These are phyloP conservation scores for Saccharum officinarum DNA, from an alignment of 176 grass and related monocot species.

Conservation along the genomic window DNA sequence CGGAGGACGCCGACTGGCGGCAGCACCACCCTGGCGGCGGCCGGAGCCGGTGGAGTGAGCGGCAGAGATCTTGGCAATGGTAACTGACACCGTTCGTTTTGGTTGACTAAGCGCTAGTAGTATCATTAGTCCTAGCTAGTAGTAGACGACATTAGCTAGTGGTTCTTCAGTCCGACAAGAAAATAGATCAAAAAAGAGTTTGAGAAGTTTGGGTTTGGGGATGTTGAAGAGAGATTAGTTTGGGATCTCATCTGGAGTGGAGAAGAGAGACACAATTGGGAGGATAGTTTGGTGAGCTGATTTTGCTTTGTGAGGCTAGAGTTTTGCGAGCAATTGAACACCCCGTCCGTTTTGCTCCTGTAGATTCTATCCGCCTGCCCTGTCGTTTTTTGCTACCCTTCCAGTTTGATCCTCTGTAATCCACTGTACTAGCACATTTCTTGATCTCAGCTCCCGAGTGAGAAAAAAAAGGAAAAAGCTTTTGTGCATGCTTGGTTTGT, in stretches of 20 bases:
- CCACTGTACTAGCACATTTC: not conserved
- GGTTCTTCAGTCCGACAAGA: not conserved
- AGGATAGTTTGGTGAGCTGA: conserved; percentile 21
- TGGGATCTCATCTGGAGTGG: not conserved
- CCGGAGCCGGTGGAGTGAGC: not conserved
- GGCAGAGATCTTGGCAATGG: conserved; percentile 28
- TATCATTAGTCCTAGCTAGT: not conserved
- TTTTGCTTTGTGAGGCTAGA: conserved; percentile 25
- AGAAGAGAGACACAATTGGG: not conserved
- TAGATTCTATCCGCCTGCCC: conserved; percentile 26
- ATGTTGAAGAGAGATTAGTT: not conserved
- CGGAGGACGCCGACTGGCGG: not conserved
- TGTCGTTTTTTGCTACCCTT: not conserved
- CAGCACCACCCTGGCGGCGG: not conserved
- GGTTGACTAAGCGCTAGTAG: conserved; percentile 23
- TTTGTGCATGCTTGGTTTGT: not conserved
- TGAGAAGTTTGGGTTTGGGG: conserved; percentile 1
- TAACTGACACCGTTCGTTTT: conserved; percentile 23
- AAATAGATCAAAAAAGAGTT: conserved; percentile 31
- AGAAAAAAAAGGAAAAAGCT: not conserved
- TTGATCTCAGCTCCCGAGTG: not conserved
- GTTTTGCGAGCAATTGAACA: conserved; percentile 35
- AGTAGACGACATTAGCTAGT: not conserved
- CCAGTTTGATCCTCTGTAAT: not conserved
- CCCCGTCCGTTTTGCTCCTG: conserved; percentile 26